Evolutionary conservation across 208 protist species (phyloP).

Genomic region (Borovskyia barvae): DNA sequence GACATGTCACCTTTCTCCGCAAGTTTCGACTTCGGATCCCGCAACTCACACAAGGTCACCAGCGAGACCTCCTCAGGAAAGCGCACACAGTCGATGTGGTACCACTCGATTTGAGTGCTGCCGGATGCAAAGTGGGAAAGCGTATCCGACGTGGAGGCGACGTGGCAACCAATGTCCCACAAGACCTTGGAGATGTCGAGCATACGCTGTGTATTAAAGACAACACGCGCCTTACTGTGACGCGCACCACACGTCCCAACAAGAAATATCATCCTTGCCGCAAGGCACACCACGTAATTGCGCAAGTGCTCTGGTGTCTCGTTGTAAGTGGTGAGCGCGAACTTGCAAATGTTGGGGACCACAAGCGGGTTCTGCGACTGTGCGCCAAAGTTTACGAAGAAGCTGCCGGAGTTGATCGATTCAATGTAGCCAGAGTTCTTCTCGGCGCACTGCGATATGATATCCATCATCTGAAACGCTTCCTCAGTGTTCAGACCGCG

Average conservation of each 20-base stretch:
- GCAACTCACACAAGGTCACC: conserved; percentile 59
- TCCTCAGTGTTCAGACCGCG: conserved; percentile 19
- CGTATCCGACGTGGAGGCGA: conserved; percentile 50
- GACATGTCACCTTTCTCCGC: conserved; percentile 22
- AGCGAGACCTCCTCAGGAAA: conserved; percentile 32
- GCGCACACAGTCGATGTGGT: conserved; percentile 63
- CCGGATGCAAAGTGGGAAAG: conserved; percentile 44
- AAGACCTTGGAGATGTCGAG: conserved; percentile 38
- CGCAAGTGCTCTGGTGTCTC: conserved; percentile 26
- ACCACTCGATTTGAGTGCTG: conserved; percentile 38
- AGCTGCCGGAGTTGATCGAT: conserved; percentile 40
- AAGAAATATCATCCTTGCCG: conserved; percentile 60
- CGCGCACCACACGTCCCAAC: conserved; percentile 64
- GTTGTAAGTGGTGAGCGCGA: conserved; percentile 51
- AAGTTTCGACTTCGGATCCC: conserved; percentile 13
- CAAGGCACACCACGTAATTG: conserved; percentile 48
- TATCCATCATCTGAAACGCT: conserved; percentile 29
- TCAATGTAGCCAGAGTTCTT: conserved; percentile 59
- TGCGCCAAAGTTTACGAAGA: conserved; percentile 66
- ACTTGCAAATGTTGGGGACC: conserved; percentile 51
- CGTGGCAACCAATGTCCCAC: conserved; percentile 59
- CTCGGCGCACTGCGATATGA: conserved; percentile 36
- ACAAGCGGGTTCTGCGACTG: conserved; percentile 60
- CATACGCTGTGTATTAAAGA: conserved; percentile 41
- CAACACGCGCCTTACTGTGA: conserved; percentile 37